These are phyloP conservation scores for Penicillium janthinellum DNA, from an alignment of 2,329 filamentous ascomycete species.

Conservation along the genomic window DNA sequence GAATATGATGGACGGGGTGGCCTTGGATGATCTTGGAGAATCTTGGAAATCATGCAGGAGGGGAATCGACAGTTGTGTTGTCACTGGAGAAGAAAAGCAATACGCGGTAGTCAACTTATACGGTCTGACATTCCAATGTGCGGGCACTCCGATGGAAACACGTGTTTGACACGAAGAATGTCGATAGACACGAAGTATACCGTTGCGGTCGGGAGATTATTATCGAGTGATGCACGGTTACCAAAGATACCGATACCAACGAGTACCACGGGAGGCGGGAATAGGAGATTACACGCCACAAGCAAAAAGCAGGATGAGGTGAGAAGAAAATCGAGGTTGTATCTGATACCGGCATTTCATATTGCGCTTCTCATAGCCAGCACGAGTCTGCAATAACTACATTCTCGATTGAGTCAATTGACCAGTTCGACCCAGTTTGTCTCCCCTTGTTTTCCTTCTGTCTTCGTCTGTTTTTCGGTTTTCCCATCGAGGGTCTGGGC, in stretches of 20 bases:
- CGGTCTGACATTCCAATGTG: conserved; percentile 1
- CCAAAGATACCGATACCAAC: not conserved
- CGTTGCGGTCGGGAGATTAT: not conserved
- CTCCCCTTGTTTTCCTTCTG: not conserved
- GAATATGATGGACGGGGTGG: conserved; percentile 7
- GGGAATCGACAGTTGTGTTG: too few species aligned
- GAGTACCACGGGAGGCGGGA: not conserved
- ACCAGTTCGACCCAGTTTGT: too few species aligned
- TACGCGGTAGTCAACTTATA: not conserved
- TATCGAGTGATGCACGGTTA: not conserved
- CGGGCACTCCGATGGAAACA: conserved; percentile 17
- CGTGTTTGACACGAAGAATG: conserved; percentile 18
- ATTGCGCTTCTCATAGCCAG: not conserved
- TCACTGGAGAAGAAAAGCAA: not conserved
- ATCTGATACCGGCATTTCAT: not conserved
- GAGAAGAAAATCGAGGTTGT: not conserved
- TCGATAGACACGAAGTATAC: not conserved
- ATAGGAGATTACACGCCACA: not conserved
- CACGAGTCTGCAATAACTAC: not conserved
- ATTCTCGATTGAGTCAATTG: too few species aligned
- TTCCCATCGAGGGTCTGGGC: not conserved
- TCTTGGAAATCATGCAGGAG: not conserved
- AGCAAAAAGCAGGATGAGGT: not conserved
- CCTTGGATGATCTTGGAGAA: conserved; percentile 9
- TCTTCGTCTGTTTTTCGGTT: not conserved